Conservation (phyloP, 768 basidiomycete species). For the Mycena indigotica region DNA sequence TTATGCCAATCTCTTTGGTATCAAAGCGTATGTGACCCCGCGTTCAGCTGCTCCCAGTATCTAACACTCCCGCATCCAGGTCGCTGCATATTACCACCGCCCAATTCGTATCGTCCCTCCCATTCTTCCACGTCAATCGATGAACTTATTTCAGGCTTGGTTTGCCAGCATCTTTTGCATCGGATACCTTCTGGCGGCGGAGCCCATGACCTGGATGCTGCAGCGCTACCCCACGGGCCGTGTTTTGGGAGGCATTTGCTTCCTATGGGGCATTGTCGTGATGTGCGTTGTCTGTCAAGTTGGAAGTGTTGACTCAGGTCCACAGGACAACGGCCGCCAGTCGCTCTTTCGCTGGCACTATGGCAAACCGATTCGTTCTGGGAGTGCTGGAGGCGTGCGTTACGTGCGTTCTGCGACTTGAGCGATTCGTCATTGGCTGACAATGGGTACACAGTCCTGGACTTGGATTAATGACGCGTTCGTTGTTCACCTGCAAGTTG, state of each 20-base stretch:
- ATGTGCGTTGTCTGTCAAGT: constrained; percentile 13
- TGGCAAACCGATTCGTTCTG: constrained; percentile 31
- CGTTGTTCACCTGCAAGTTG: too few species aligned
- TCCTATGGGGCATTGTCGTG: constrained; percentile 37
- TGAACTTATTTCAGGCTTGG: constrained; percentile 4
- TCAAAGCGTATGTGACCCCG: constrained; percentile 18
- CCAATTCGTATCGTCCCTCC: constrained; percentile 11
- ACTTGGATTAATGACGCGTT: constrained; percentile 33
- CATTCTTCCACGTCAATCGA: not conserved
- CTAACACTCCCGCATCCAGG: not conserved
- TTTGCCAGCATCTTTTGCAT: constrained; percentile 23
- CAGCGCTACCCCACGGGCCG: constrained; percentile 22
- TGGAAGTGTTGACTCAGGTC: not conserved
- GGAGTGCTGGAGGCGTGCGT: constrained; percentile 31
- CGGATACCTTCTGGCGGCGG: constrained; percentile 31
- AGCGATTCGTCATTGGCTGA: too few species aligned
- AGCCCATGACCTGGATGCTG: constrained; percentile 32
- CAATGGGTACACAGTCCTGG: too few species aligned
- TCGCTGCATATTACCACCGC: constrained; percentile 15
- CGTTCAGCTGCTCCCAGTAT: constrained; percentile 8
- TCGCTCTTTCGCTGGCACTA: constrained; percentile 27
- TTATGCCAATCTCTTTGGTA: constrained; percentile 31
- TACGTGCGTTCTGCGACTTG: constrained; percentile 16
- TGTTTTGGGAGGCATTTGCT: constrained; percentile 23
- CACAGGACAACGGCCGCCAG: constrained; percentile 28